Evolutionary conservation across 495 filamentous ascomycete genomes (phyloP), one percentile per base, ranked within the genome.

Genomic region (Xanthoparmelia taractica): DNA sequence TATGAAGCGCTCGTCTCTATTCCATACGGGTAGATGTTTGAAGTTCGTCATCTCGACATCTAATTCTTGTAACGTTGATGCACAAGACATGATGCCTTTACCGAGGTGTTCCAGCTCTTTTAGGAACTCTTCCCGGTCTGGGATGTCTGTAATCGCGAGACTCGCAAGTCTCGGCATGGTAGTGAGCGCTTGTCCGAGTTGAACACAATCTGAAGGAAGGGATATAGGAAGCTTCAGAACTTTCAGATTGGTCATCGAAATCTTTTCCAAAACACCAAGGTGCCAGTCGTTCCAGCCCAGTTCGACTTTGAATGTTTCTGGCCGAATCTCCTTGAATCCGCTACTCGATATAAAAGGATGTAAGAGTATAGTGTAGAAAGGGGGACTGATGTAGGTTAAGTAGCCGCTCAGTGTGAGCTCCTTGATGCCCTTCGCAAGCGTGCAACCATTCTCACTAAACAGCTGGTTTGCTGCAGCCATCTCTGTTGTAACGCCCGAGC

Each of bases 11-110:
- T 63, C 61, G 5, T 63, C 54, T 23, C 25, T 37, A 17, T 36
- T 17, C 61, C 61, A 63, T 25, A 13, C 1, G 1, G 5, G 12
- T n/a, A 40, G 61, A 27, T 29, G 37, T 41, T 63, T 57, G 8
- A n/a, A 63, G 43, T 57, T 57, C 17, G 61, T 58, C 61, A 63
- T 63, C 33, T 57, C 50, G 43, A 63, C 15, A 25, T 63, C 41
- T 13, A 63, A 29, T 27, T 57, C 52, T 15, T 29, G 37, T n/a
- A 63, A 48, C 7, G 61, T 57, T 1, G 23, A 20, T 18, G 33
- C 40, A 36, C 52, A 27, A 33, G 52, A 38, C 38, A 56, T 38
- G 38, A 63, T 63, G 8, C 50, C 52, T 17, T 57, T 52, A 29
- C 61, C 52, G 36, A 63, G 25, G 37, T 29, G 20, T 33, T 10